These are phyloP conservation scores for Microstegium vimineum DNA, from an alignment of 176 grass and related monocot genomes.

Conservation along the genomic window DNA sequence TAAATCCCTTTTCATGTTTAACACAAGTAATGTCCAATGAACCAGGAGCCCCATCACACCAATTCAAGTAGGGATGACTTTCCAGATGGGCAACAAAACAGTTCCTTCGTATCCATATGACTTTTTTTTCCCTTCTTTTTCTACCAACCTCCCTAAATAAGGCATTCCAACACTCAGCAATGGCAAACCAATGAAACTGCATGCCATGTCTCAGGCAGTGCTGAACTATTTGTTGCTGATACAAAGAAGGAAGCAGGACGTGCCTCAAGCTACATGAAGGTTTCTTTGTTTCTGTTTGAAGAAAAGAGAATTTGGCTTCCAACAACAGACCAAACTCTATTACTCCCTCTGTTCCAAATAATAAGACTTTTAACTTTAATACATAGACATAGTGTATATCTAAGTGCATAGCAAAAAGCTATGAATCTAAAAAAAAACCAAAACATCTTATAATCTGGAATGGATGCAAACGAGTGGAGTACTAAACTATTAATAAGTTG, in stretches of 20 bases:
- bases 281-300: conserved; percentile 7
- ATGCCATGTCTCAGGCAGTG: background rate
- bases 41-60: background rate
- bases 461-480: background rate
- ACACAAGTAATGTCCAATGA: background rate
- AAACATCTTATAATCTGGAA: background rate
- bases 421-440: background rate
- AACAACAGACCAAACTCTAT: background rate
- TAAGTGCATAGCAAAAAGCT: background rate
- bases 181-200: background rate
- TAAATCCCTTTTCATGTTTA: background rate
- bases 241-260: background rate
- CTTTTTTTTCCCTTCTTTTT: background rate
- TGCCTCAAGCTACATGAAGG: background rate
- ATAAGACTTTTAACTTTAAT: background rate
- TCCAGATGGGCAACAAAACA: background rate
- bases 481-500: background rate
- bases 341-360: background rate
- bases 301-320: background rate
- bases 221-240: background rate
- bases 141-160: background rate
- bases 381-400: background rate
- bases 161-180: background rate
- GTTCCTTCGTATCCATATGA: background rate
- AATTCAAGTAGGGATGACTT: background rate